These are phyloP conservation scores for Eucalyptus albens DNA, from an alignment of 345 rosid species.

Conservation along the genomic window DNA sequence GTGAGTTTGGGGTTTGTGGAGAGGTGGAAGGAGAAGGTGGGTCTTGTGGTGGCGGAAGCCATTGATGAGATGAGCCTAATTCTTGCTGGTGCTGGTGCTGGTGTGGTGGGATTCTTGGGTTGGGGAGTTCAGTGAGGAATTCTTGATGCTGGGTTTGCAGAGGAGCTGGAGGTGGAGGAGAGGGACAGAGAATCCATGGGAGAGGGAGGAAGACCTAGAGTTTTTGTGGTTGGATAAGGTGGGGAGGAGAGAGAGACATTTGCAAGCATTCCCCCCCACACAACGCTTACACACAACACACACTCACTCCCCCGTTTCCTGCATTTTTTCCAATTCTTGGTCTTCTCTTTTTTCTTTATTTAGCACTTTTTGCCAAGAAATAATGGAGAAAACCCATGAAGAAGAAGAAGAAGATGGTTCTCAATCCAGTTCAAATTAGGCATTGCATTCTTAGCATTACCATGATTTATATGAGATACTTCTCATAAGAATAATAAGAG, in stretches of 20 bases:
- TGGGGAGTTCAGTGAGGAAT: background rate
- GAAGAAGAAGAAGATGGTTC: background rate
- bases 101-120: background rate
- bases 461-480: background rate
- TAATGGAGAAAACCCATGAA: background rate
- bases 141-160: background rate
- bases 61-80: background rate
- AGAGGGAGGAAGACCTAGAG: background rate
- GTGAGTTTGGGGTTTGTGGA: constrained; percentile 3
- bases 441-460: background rate
- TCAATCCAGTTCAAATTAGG: background rate
- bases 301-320: background rate
- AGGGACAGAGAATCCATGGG: constrained; percentile 22
- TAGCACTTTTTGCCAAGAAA: background rate
- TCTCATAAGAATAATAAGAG: background rate
- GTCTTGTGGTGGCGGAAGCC: constrained; percentile 63
- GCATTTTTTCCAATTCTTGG: background rate
- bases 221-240: constrained; percentile 18
- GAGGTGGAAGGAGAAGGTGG: constrained; percentile 47
- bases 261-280: background rate
- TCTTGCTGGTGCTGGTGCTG: background rate
- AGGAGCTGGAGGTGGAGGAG: constrained; percentile 15
- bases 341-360: background rate
- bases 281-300: background rate
- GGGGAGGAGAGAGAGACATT: background rate